Percentiles rank a stretch among this genome's conserved stretches.
phyloP scores from a whole-genome alignment of 306 rosid species.

The Quercus aquifolioides region DNA sequence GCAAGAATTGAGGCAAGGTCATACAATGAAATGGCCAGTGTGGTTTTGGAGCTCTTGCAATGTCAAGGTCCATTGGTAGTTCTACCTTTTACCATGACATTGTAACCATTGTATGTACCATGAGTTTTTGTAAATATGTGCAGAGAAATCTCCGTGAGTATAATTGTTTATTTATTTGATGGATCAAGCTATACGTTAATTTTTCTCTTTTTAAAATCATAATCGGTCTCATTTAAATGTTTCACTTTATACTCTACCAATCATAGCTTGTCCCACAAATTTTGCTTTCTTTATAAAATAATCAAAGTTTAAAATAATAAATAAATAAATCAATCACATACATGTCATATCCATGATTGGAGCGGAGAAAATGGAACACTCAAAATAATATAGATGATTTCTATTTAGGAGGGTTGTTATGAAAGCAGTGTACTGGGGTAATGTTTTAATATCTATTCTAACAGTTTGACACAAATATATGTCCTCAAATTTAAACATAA shows the following conservation, averaged over 20 bases:
- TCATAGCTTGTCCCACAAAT: rapidly evolving
- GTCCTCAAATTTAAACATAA: neutral
- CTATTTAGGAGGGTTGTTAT: no score
- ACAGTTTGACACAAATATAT: neutral
- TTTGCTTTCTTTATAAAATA: no score
- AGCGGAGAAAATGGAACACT: no score
- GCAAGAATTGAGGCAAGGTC: slow-evolving; percentile 58
- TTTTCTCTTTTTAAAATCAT: no score
- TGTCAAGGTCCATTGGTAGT: slow-evolving; percentile 60
- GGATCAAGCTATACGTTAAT: no score
- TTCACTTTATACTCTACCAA: no score
- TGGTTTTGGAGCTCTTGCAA: slow-evolving; percentile 54
- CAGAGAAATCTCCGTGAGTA: neutral
- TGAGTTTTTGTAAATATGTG: neutral
- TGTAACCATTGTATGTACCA: neutral
- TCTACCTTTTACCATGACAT: neutral
- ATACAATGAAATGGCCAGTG: slow-evolving; percentile 60
- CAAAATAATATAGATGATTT: no score
- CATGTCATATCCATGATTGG: no score
- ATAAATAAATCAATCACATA: no score
- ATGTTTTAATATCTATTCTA: neutral
- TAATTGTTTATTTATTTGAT: no score
- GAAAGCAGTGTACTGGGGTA: neutral
- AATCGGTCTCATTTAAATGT: rapidly evolving
- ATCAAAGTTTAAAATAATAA: no score